These are phyloP conservation scores for Solanum neorickii DNA, from an alignment of 257 asterid genomes.

Conservation along the genomic window DNA sequence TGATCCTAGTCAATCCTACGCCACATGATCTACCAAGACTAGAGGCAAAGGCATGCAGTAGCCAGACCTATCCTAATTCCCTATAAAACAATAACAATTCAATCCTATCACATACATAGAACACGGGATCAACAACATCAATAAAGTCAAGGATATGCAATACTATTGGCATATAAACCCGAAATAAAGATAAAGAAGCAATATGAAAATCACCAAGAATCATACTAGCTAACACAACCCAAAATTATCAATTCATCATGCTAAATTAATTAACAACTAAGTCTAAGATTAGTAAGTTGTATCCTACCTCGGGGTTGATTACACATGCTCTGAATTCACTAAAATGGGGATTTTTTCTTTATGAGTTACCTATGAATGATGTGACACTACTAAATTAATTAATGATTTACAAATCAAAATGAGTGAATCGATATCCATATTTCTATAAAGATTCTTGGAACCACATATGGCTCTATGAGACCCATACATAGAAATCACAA, in stretches of 20 bases:
- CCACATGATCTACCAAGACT: not conserved
- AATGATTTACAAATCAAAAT: not conserved
- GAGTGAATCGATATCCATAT: not conserved
- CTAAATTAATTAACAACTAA: not conserved
- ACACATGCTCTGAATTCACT: not conserved
- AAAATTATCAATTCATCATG: not conserved
- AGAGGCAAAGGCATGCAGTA: not conserved
- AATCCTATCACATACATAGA: no score
- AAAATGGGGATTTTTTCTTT: no score
- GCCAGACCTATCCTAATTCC: not conserved
- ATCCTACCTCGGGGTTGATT: not conserved
- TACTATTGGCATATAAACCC: no score
- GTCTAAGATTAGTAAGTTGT: not conserved
- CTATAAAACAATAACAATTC: no score
- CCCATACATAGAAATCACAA: not conserved
- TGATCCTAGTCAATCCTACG: not conserved
- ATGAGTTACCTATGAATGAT: not conserved
- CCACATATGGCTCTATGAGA: no score
- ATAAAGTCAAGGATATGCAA: not conserved
- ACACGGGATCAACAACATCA: not conserved
- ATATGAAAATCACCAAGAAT: not conserved
- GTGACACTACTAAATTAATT: not conserved
- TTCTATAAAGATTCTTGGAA: not conserved
- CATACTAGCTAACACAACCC: not conserved
- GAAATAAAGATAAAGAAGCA: not conserved